phyloP scores from a whole-genome alignment of 331 rosid species.

The Arachis monticola region DNA sequence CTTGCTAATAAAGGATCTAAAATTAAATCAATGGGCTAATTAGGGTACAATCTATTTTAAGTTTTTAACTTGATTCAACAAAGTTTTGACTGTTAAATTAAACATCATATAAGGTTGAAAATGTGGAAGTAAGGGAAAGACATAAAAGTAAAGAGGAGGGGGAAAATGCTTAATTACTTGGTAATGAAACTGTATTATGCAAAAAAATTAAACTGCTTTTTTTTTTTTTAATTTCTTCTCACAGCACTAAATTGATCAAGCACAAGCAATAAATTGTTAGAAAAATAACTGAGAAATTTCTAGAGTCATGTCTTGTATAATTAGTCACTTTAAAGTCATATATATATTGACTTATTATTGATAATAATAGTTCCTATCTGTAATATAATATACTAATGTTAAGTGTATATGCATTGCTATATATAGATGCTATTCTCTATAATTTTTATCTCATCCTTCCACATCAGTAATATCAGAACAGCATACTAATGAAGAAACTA shows the following conservation, averaged over 20 bases:
- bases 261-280: too few relatives aligned
- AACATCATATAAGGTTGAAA: neutral
- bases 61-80: neutral
- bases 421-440: too few relatives aligned
- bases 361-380: too few relatives aligned
- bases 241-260: neutral
- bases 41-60: neutral
- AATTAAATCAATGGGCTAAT: neutral
- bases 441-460: too few relatives aligned
- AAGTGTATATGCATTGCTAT: too few relatives aligned
- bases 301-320: too few relatives aligned
- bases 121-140: neutral
- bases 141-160: neutral
- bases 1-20: neutral
- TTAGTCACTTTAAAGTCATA: too few relatives aligned
- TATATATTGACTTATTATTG: too few relatives aligned
- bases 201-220: neutral
- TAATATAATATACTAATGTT: too few relatives aligned
- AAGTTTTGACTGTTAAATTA: too few relatives aligned
- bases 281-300: too few relatives aligned
- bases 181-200: neutral
- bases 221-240: neutral
- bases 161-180: neutral
- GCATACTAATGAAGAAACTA: slow-evolving; percentile 10
- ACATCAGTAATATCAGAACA: neutral